Percentiles rank a stretch among this genome's conserved stretches.
These are phyloP conservation scores for Sphagnum fallax DNA, from an alignment of 228 moss, liverwort and hornwort genomes.

Conservation along the genomic window DNA sequence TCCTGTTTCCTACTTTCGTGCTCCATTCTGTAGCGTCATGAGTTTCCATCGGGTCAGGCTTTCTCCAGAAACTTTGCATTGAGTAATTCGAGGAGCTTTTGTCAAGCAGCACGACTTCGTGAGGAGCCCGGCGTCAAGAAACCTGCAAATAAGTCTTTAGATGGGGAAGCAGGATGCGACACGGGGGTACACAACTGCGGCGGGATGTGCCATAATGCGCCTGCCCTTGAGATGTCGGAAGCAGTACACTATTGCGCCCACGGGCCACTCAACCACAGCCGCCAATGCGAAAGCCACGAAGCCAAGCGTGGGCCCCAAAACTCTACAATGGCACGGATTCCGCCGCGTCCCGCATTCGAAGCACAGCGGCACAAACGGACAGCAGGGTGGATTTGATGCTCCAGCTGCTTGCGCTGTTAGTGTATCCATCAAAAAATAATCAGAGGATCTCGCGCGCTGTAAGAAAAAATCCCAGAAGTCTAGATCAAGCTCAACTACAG, in stretches of 20 bases:
- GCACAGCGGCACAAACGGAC: slow-evolving; percentile 19
- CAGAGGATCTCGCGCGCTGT: slow-evolving; percentile 15
- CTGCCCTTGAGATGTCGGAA: slow-evolving; percentile 17
- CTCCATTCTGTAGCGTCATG: no score
- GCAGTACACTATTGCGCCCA: slow-evolving; percentile 19
- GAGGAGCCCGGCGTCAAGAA: no score
- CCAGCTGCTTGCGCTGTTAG: neutral
- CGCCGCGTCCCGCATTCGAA: slow-evolving; percentile 27
- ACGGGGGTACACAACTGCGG: slow-evolving; percentile 29
- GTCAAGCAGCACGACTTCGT: no score
- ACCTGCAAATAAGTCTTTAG: slow-evolving; percentile 2
- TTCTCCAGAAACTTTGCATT: no score
- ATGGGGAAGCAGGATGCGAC: slow-evolving; percentile 34
- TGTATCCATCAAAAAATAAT: slow-evolving; percentile 15
- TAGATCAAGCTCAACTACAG: no score
- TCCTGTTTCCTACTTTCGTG: no score
- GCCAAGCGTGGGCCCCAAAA: slow-evolving; percentile 35
- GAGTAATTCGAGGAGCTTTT: no score
- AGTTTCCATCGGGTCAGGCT: no score
- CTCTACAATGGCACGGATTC: slow-evolving; percentile 30
- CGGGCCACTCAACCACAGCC: slow-evolving; percentile 17
- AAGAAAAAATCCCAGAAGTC: no score
- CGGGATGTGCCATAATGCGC: slow-evolving; percentile 23
- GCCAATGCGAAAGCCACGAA: slow-evolving; percentile 29
- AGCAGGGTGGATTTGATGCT: neutral